These are phyloP conservation scores for Rhizopus delemar DNA, from an alignment of 371 early-diverging fungal species.

Conservation along the genomic window DNA sequence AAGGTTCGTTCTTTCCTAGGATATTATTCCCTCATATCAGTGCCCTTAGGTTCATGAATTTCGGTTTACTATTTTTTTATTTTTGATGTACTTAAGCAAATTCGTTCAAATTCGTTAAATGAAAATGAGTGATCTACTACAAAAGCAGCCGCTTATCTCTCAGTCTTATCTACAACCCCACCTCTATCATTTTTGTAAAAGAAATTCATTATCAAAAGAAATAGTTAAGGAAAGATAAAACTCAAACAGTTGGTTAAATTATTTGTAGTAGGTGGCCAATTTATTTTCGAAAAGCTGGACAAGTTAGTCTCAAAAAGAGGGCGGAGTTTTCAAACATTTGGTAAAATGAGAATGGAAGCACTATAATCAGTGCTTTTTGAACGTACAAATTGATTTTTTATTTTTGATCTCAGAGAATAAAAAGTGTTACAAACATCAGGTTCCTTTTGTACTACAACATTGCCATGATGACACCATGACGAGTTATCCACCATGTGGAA, in stretches of 20 bases:
- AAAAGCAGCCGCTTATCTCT: not conserved
- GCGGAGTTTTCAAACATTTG: too few relatives aligned
- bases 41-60: constrained; percentile 3
- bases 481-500: not conserved
- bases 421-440: not conserved
- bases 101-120: constrained; percentile 14
- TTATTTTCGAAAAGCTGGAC: too few relatives aligned
- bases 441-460: not conserved
- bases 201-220: constrained; percentile 15
- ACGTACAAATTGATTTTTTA: too few relatives aligned
- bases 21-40: constrained; percentile 33
- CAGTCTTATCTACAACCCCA: constrained; percentile 14
- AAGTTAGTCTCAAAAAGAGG: too few relatives aligned
- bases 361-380: too few relatives aligned
- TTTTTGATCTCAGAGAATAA: too few relatives aligned
- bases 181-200: constrained; percentile 18
- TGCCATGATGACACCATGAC: not conserved
- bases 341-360: too few relatives aligned
- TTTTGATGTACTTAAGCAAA: constrained; percentile 10
- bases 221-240: not conserved
- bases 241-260: too few relatives aligned
- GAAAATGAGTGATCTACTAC: constrained; percentile 3
- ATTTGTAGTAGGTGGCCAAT: too few relatives aligned
- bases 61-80: constrained; percentile 1
- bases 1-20: constrained; percentile 45